A percentile compares a stretch with the other conserved stretches of the same genome.
Evolutionary conservation across 345 rosid genomes (phyloP).

Genomic region (Dimocarpus longan): DNA sequence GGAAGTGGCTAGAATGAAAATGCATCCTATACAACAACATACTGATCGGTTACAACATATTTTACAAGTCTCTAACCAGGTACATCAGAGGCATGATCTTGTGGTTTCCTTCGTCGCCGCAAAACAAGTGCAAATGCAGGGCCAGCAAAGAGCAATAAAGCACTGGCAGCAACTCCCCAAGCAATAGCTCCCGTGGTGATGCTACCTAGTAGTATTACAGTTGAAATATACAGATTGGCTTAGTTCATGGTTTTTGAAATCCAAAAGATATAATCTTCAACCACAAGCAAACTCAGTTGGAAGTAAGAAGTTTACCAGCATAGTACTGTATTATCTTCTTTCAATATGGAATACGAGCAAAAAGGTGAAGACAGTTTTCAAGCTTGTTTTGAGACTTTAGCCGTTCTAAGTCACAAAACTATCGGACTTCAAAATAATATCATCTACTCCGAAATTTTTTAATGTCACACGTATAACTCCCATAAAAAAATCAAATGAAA

Average conservation of each 20-base stretch:
- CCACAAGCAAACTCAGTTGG: too few relatives aligned
- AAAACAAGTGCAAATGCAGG: constrained; percentile 85
- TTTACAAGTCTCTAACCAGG: constrained; percentile 63
- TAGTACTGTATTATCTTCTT: not conserved
- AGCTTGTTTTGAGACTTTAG: not conserved
- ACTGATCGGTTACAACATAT: constrained; percentile 10
- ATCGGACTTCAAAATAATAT: not conserved
- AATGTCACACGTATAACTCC: not conserved
- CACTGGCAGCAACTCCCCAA: constrained; percentile 98
- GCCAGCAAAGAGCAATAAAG: constrained; percentile 89
- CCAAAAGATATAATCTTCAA: not conserved
- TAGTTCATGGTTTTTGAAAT: not conserved
- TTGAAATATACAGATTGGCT: constrained; percentile 5
- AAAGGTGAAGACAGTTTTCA: not conserved
- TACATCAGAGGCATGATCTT: constrained; percentile 92
- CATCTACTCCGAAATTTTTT: not conserved
- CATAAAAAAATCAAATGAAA: not conserved
- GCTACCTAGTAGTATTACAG: constrained; percentile 46
- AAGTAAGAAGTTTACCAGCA: not conserved
- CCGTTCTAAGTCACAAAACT: not conserved
- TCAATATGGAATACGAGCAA: not conserved
- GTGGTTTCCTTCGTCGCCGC: constrained; percentile 74
- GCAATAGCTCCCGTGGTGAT: constrained; percentile 84
- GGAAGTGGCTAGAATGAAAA: constrained; percentile 17
- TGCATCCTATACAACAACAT: not conserved